Evolutionary conservation across 257 asterid species (phyloP).

Genomic region (Jaltomata sinuosa): DNA sequence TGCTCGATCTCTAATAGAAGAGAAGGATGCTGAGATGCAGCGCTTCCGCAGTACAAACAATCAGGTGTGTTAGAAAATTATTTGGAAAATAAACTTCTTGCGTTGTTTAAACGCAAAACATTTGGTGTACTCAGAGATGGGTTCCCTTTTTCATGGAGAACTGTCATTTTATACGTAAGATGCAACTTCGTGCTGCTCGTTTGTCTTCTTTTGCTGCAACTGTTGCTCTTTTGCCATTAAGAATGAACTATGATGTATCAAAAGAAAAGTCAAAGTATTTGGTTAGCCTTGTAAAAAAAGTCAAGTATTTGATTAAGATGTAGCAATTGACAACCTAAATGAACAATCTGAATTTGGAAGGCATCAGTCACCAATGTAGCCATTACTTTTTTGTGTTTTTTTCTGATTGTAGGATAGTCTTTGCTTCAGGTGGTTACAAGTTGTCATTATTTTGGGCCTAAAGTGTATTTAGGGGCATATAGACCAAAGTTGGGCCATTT

Average conservation of each 20-base stretch:
- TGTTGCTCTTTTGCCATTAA: neutral
- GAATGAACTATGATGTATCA: neutral
- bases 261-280: neutral
- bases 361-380: neutral
- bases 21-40: conserved; percentile 82
- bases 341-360: neutral
- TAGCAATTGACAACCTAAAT: neutral
- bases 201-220: neutral
- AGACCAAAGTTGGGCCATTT: too few species aligned
- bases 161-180: neutral
- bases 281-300: neutral
- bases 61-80: conserved; percentile 38
- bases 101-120: neutral
- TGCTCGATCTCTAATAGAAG: conserved; percentile 89
- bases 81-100: neutral
- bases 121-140: neutral
- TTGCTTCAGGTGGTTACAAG: neutral
- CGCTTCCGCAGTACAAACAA: conserved; percentile 61
- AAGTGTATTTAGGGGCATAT: too few species aligned
- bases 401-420: neutral
- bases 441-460: too few species aligned
- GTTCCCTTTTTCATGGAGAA: neutral
- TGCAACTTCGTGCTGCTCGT: neutral
- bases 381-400: neutral
- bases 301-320: neutral